These are phyloP conservation scores for Wickerhamomyces sydowiorum DNA, from an alignment of 805 yeast species.

Conservation along the genomic window DNA sequence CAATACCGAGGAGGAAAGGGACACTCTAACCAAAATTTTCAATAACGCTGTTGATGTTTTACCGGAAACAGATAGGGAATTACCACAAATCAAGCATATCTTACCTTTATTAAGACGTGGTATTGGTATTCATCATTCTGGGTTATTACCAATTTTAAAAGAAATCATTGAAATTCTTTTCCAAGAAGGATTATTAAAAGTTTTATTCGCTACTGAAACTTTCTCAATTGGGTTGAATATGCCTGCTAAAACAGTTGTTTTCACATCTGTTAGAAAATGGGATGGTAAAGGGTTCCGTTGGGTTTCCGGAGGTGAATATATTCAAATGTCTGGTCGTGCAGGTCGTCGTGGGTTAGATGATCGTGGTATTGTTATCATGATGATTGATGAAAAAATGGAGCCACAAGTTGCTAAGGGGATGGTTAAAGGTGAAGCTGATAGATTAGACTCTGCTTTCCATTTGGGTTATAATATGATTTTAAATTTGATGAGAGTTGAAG, in stretches of 20 bases:
- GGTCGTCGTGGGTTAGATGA: slow-evolving; percentile 99
- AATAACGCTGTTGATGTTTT: slow-evolving; percentile 82
- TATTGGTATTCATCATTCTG: slow-evolving; percentile 98
- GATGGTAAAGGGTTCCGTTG: slow-evolving; percentile 97
- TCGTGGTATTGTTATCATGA: slow-evolving; percentile 97
- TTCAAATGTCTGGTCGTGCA: slow-evolving; percentile 99
- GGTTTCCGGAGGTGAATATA: slow-evolving; percentile 99
- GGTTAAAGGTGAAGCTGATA: slow-evolving; percentile 99
- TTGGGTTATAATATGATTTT: slow-evolving; percentile 96
- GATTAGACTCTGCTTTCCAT: slow-evolving; percentile 96
- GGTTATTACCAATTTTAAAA: slow-evolving; percentile 85
- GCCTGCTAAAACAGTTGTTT: slow-evolving; percentile 99
- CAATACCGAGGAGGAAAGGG: slow-evolving; percentile 91
- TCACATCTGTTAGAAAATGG: slow-evolving; percentile 96
- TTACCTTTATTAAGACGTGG: slow-evolving; percentile 89
- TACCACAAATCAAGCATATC: slow-evolving; percentile 92
- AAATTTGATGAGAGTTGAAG: slow-evolving; percentile 94
- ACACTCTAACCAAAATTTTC: slow-evolving; percentile 83
- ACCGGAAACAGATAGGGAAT: slow-evolving; percentile 85
- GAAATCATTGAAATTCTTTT: slow-evolving; percentile 94
- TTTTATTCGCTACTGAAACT: slow-evolving; percentile 95
- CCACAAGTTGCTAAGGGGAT: slow-evolving; percentile 98
- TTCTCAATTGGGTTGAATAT: slow-evolving; percentile 96
- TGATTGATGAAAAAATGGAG: slow-evolving; percentile 99
- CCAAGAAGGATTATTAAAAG: slow-evolving; percentile 94